A percentile compares a stretch with the other conserved stretches of the same genome.
phyloP scores from a whole-genome alignment of 805 yeast genomes.

The Metschnikowia anglica region DNA sequence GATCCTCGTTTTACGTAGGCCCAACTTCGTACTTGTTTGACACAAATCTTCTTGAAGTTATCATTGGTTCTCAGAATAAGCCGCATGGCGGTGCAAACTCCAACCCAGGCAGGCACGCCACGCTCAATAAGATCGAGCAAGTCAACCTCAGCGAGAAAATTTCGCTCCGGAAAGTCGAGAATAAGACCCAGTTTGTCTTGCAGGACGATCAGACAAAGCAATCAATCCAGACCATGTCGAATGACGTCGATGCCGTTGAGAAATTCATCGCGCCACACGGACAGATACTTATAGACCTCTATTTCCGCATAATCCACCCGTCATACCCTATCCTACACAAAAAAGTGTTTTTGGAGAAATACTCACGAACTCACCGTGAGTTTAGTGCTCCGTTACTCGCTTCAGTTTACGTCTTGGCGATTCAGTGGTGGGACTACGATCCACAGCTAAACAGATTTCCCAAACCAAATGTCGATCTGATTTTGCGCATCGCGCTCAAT shows the following conservation, averaged over 20 bases:
- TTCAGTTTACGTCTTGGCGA: slow-evolving; percentile 82
- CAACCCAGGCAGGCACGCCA: slow-evolving; percentile 9
- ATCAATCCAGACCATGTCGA: slow-evolving; percentile 64
- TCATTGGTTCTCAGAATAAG: slow-evolving; percentile 40
- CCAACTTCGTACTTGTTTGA: slow-evolving; percentile 81
- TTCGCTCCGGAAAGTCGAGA: slow-evolving; percentile 75
- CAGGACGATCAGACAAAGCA: slow-evolving; percentile 78
- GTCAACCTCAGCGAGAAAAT: slow-evolving; percentile 67
- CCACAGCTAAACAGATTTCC: slow-evolving; percentile 72
- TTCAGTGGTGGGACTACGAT: slow-evolving; percentile 93
- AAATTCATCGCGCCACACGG: slow-evolving; percentile 91
- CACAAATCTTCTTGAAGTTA: slow-evolving; percentile 60
- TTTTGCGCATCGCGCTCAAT: slow-evolving; percentile 52
- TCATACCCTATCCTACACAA: slow-evolving; percentile 90
- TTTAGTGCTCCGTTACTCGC: slow-evolving; percentile 89
- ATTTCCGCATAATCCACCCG: slow-evolving; percentile 85
- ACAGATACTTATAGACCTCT: slow-evolving; percentile 70
- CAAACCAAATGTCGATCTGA: slow-evolving; percentile 67
- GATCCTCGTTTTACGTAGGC: slow-evolving; percentile 87
- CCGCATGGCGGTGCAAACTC: slow-evolving; percentile 24
- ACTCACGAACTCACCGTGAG: slow-evolving; percentile 86
- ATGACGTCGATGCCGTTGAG: slow-evolving; percentile 82
- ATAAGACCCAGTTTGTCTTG: slow-evolving; percentile 69
- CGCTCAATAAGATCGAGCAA: slow-evolving; percentile 62
- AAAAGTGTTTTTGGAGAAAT: slow-evolving; percentile 87